Evolutionary conservation across 2,329 filamentous ascomycete species (phyloP), one percentile per base, ranked within the genome.

Genomic region (Emydomyces testavorans): DNA sequence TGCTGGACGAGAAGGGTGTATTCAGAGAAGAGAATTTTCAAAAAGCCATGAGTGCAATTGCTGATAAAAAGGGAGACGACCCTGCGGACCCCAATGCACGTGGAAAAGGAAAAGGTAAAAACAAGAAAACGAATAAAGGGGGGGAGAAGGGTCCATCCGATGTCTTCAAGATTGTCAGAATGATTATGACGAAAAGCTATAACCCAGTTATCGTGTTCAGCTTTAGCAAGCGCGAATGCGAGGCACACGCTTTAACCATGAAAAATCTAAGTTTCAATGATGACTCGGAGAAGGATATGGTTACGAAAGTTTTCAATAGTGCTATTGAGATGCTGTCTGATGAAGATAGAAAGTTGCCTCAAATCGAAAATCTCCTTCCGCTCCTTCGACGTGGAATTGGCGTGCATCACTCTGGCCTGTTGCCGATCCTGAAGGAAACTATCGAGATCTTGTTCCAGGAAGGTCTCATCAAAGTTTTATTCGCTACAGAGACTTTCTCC

Each of bases 361-460:
- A 98, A 62, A 95, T 98, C 53, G 75, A 83, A 52, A 85, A 96
- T 62, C 82, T 98, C 43, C 71, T 98, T 29, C 92, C 92, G 3
- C 74, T 98, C 29, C 68, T 98, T 47, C 81, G 89, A 57, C 82
- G 87, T 63, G 92, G 92, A 56, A 94, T 98, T 56, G 92, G 92
- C 61, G 87, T 98, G 53, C 92, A 98, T 75, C 92, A 98, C 66
- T 95, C 89, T 28, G 92, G 92, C 51, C 74, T 98, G 37, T 73
- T 98, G 43, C 92, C 92, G 0, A 96, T 98, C 57, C 71, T 98
- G 50, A 98, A 98, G 68, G 92, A 98, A 67, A 95, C 90, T 0
- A 96, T 98, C 55, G 92, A 98, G 71, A 98, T 98, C 65, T 72
- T 98, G 35, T 98, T 98, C 74, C 92, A 98, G 62, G 92, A 98